Percentiles rank a stretch among this genome's conserved stretches.
Evolutionary conservation across 2,329 filamentous ascomycete genomes (phyloP).

Genomic region (Curvularia hawaiiensis): DNA sequence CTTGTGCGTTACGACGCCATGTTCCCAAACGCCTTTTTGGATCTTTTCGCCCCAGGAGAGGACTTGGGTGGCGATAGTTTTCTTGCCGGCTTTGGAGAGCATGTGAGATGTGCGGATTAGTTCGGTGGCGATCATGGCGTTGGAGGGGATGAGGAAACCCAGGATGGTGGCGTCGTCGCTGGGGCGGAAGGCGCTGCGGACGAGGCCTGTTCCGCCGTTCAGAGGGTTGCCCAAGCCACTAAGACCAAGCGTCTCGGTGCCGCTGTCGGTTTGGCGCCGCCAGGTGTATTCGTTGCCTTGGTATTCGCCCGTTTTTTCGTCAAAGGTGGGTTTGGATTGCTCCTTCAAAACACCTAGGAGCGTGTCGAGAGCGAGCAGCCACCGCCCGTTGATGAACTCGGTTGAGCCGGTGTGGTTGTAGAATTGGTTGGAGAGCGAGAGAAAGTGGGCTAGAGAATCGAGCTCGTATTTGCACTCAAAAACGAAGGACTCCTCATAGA

Average conservation of each 20-base stretch:
- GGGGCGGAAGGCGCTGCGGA: slow-evolving; percentile 90
- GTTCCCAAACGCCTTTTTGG: slow-evolving; percentile 77
- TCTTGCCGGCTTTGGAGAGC: slow-evolving; percentile 65
- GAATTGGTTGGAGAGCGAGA: slow-evolving; percentile 85
- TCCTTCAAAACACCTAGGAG: slow-evolving; percentile 75
- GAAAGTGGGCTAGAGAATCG: slow-evolving; percentile 91
- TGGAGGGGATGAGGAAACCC: slow-evolving; percentile 92
- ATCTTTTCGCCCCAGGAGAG: slow-evolving; percentile 68
- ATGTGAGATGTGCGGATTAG: slow-evolving; percentile 74
- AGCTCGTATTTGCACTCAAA: slow-evolving; percentile 99
- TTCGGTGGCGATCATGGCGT: slow-evolving; percentile 95
- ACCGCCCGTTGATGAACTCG: slow-evolving; percentile 78
- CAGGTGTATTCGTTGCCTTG: slow-evolving; percentile 84
- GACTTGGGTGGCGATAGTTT: slow-evolving; percentile 55
- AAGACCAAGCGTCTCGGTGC: slow-evolving; percentile 88
- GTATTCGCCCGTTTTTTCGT: slow-evolving; percentile 67
- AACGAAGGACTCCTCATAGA: slow-evolving; percentile 81
- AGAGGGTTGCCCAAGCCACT: slow-evolving; percentile 89
- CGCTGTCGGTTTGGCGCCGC: slow-evolving; percentile 75
- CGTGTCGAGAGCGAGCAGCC: slow-evolving; percentile 77
- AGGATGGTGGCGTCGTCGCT: slow-evolving; percentile 95
- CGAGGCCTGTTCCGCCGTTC: slow-evolving; percentile 79
- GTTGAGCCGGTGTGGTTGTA: slow-evolving; percentile 77
- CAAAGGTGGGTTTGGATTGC: slow-evolving; percentile 82
- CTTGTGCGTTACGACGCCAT: slow-evolving; percentile 79